Base-by-base conservation (phyloP, 495 filamentous ascomycete genomes). In the Annulohypoxylon maeteangense region DNA sequence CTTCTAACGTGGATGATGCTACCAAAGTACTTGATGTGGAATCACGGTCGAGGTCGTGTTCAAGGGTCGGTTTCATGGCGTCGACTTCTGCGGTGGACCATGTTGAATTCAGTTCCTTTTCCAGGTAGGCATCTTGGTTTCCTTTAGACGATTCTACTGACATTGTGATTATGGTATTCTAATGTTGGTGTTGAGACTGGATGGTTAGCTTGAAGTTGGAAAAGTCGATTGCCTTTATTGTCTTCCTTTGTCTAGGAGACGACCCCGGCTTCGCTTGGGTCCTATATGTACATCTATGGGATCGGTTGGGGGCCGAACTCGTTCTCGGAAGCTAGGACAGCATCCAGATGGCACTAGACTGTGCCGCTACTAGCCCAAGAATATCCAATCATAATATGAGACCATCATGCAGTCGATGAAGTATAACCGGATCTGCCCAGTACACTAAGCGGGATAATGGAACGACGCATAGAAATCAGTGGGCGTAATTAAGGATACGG, bases 371-470 rank as follows among this genome's bases (percentile, higher is more conserved):
- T 73, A 54, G 53, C n/a, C 34, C 55, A 16, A 31, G 42, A 25
- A 32, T 50, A 45, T 62, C 65, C 70, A 73, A 72, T 72, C 65
- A 68, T 40, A 16, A 42, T 34, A 4, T 3, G 27, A 40, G 11
- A 7, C 18, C 14, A 6, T 14, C 34, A 62, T 71, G 57, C 57
- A 66, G 50, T 32, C 48, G n/a, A 57, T 56, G 57, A 57, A 44
- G 55, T 32, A 65, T 55, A 50, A 10, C 16, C 32, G 68, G 44
- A 60, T 55, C 40, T 58, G 60, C 63, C 40, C 12, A 27, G 23
- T 27, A 29, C 47, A 51, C 22, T 51, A 54, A 54, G 29, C 29
- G 7, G 6, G 7, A 20, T 20, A 8, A 34, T 5, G 20, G 16
- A 4, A 34, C 20, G 20, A 18, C 23, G 34, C 45, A 68, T 38